phyloP scores from a whole-genome alignment of 2,329 filamentous ascomycete species.

The Cadophora gregata region DNA sequence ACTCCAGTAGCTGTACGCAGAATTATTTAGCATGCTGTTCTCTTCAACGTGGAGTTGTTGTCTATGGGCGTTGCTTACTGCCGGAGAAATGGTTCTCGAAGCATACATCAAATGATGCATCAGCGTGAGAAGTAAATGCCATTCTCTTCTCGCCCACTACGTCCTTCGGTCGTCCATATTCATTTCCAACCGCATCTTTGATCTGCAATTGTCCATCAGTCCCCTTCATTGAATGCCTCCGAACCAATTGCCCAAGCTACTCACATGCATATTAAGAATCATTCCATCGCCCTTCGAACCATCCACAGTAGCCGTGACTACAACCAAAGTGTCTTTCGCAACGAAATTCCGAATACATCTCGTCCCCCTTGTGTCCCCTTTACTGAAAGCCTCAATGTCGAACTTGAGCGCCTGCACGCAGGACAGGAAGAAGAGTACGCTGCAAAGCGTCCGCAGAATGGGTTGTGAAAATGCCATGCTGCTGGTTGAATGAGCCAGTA shows the following conservation, averaged over 20 bases:
- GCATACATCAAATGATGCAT: constrained; percentile 95
- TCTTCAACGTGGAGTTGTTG: not conserved
- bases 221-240: constrained; percentile 14
- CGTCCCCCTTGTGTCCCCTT: constrained; percentile 71
- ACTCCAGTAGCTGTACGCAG: constrained; percentile 31
- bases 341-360: constrained; percentile 98
- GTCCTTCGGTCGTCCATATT: constrained; percentile 91
- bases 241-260: constrained; percentile 43
- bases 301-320: constrained; percentile 88
- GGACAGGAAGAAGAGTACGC: constrained; percentile 61
- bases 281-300: constrained; percentile 92
- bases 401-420: constrained; percentile 82
- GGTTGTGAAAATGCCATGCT: constrained; percentile 58
- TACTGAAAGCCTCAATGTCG: constrained; percentile 76
- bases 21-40: constrained; percentile 18
- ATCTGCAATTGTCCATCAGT: constrained; percentile 63
- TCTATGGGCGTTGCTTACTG: constrained; percentile 58
- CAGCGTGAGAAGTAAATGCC: constrained; percentile 90
- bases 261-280: constrained; percentile 90
- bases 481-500: constrained; percentile 20
- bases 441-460: constrained; percentile 64
- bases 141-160: constrained; percentile 82
- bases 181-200: constrained; percentile 92
- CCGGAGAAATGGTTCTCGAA: constrained; percentile 83
- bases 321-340: constrained; percentile 87